Base-by-base conservation (phyloP, 768 basidiomycete species). In the Agaricus sinodeliciosus region DNA sequence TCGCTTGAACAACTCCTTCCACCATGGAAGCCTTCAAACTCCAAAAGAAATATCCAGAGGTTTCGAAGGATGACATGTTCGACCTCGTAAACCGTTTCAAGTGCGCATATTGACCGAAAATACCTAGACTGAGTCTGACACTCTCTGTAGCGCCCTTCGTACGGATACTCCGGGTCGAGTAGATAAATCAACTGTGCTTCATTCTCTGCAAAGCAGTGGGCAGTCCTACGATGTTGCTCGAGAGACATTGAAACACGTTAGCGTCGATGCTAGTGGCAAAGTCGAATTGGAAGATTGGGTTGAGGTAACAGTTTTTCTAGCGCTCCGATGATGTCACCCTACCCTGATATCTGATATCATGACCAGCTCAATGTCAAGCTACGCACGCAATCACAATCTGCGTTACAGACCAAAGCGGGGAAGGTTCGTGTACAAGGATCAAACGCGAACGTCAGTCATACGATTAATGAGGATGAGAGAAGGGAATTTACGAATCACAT, bases 221-320 rank as follows among this genome's bases (percentile, higher is more conserved):
- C 82, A 94, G 65, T 90, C 90, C 1, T 97, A 97, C 63, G 94
- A 98, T 72, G 73, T 84, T 58, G 93, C 85, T 3, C 73, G 90
- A 60, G 90, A 91, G 68, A 90, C 94, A 0, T 74, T 99, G 67
- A 99, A 99, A 72, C 80, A 85, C 59, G 94, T 97, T 63, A 88
- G 85, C 54, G 84, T 97, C 46, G 95, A 98, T 67, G 87, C 95
- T 4, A 91, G 88, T 67, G 95, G 96, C 42, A 91, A 93, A 67
- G 85, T 99, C 54, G 96, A 97, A 68, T 72, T 98, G 55, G 96
- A 98, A 60, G 96, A 98, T 65, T 99, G 92, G 87, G 94, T 98
- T 42, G 95, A 98, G 81, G 89, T 94, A 58, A 55, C 81, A 53
- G n/a, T 34, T 45, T 19, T 39, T 35, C 5, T 47, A 31, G 26